A percentile compares a stretch with the other conserved stretches of the same genome.
Conservation (phyloP, 2,329 filamentous ascomycete species). For the Trichoderma asperellum region DNA sequence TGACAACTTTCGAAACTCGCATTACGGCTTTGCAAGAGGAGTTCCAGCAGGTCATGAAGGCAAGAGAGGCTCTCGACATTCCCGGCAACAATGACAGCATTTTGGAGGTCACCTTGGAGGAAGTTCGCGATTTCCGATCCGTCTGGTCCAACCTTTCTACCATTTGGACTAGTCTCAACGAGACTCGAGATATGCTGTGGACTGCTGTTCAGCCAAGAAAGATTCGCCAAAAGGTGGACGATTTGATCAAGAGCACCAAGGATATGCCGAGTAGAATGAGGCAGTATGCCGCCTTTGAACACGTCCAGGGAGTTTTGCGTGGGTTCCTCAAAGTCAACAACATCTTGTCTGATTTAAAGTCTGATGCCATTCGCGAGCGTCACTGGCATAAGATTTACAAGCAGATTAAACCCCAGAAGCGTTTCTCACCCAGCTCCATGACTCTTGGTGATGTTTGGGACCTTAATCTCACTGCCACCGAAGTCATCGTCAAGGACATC, state of each 20-base stretch:
- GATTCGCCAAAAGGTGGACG: constrained; percentile 84
- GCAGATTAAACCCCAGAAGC: constrained; percentile 85
- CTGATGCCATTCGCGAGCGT: constrained; percentile 91
- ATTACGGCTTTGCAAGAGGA: constrained; percentile 86
- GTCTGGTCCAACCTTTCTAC: constrained; percentile 96
- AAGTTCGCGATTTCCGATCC: constrained; percentile 98
- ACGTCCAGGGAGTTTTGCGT: constrained; percentile 89
- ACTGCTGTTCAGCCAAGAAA: constrained; percentile 94
- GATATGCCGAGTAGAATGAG: constrained; percentile 99
- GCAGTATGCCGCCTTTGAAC: constrained; percentile 99
- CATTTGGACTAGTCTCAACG: constrained; percentile 95
- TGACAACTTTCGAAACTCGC: constrained; percentile 80
- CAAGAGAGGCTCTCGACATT: constrained; percentile 94
- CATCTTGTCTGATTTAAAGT: constrained; percentile 87
- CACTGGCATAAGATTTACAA: constrained; percentile 99
- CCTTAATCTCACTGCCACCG: constrained; percentile 84
- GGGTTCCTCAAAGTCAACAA: constrained; percentile 89
- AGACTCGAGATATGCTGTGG: constrained; percentile 91
- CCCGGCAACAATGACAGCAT: constrained; percentile 77
- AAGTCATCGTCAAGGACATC: constrained; percentile 86
- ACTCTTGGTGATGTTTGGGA: constrained; percentile 99
- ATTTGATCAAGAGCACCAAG: constrained; percentile 95
- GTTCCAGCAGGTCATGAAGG: constrained; percentile 90
- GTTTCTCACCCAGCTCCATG: constrained; percentile 92
- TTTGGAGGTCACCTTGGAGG: constrained; percentile 85